phyloP scores from a whole-genome alignment of 2,329 filamentous ascomycete species.

The Diaporthe sp. region DNA sequence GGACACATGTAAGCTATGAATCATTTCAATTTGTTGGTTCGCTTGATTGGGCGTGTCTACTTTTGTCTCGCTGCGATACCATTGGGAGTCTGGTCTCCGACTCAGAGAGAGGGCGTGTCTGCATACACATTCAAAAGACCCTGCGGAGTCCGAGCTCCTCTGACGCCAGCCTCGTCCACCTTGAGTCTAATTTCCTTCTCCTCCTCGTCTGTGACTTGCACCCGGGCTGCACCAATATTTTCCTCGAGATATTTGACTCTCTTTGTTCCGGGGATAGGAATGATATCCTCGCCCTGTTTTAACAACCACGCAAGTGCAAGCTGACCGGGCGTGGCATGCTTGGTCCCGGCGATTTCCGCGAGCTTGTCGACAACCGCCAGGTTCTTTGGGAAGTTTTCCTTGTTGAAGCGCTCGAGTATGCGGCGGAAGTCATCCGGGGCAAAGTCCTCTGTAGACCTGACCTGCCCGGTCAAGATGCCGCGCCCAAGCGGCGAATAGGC shows the following conservation, averaged over 20 bases:
- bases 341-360: constrained; percentile 62
- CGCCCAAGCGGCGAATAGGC: constrained; percentile 72
- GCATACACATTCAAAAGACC: constrained; percentile 9
- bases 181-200: constrained; percentile 10
- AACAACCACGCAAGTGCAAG: constrained; percentile 74
- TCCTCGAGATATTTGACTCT: constrained; percentile 61
- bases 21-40: too few relatives aligned
- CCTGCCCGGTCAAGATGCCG: constrained; percentile 66
- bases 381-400: constrained; percentile 69
- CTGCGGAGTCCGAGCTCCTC: neutral
- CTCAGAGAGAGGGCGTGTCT: constrained; percentile 7
- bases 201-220: constrained; percentile 52
- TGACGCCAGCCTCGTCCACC: constrained; percentile 9
- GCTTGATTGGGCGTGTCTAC: too few relatives aligned
- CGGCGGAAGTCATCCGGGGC: constrained; percentile 61
- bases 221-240: constrained; percentile 53
- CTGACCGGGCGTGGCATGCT: constrained; percentile 68
- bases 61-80: too few relatives aligned
- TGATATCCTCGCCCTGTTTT: constrained; percentile 66
- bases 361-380: constrained; percentile 66
- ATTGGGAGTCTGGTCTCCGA: too few relatives aligned
- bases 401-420: constrained; percentile 60
- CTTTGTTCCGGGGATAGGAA: constrained; percentile 68
- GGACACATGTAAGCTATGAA: neutral
- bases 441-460: constrained; percentile 60